A percentile compares a stretch with the other conserved stretches of the same genome.
These are phyloP conservation scores for Kalmusia sp. DNA, from an alignment of 2,329 filamentous ascomycete genomes.

Conservation along the genomic window DNA sequence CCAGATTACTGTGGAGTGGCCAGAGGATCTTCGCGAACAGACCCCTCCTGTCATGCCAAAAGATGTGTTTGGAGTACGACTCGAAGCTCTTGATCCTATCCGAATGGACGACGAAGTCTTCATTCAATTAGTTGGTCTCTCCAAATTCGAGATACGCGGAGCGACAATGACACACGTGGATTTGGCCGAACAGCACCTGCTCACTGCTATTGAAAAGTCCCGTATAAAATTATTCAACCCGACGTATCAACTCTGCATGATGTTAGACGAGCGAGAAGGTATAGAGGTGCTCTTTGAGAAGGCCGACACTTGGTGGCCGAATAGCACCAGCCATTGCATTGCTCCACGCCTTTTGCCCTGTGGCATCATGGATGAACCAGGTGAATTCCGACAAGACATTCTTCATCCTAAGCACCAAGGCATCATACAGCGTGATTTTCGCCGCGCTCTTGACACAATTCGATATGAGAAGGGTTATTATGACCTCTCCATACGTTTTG, in stretches of 20 bases:
- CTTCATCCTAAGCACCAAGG: constrained; percentile 19
- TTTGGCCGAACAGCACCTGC: constrained; percentile 28
- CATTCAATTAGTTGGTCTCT: constrained; percentile 19
- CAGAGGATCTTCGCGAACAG: constrained; percentile 22
- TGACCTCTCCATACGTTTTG: constrained; percentile 36
- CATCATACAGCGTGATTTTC: constrained; percentile 26
- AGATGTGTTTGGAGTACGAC: constrained; percentile 34
- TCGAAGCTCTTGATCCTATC: constrained; percentile 36
- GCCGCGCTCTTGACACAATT: constrained; percentile 27
- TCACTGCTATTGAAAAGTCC: constrained; percentile 29
- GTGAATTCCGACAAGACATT: constrained; percentile 26
- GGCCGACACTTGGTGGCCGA: constrained; percentile 37
- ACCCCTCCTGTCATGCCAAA: constrained; percentile 28
- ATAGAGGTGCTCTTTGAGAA: constrained; percentile 23
- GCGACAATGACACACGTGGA: constrained; percentile 20
- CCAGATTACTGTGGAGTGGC: constrained; percentile 33
- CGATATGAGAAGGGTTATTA: constrained; percentile 32
- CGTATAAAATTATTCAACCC: constrained; percentile 16
- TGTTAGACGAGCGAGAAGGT: constrained; percentile 37
- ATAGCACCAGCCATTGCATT: constrained; percentile 15
- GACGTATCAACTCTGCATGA: constrained; percentile 20
- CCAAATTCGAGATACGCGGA: constrained; percentile 32
- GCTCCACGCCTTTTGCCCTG: constrained; percentile 28
- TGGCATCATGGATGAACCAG: constrained; percentile 26
- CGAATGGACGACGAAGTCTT: constrained; percentile 35